Evolutionary conservation across 2,329 filamentous ascomycete genomes (phyloP), one percentile per base, ranked within the genome.

Genomic region (Plenodomus tracheiphilus): DNA sequence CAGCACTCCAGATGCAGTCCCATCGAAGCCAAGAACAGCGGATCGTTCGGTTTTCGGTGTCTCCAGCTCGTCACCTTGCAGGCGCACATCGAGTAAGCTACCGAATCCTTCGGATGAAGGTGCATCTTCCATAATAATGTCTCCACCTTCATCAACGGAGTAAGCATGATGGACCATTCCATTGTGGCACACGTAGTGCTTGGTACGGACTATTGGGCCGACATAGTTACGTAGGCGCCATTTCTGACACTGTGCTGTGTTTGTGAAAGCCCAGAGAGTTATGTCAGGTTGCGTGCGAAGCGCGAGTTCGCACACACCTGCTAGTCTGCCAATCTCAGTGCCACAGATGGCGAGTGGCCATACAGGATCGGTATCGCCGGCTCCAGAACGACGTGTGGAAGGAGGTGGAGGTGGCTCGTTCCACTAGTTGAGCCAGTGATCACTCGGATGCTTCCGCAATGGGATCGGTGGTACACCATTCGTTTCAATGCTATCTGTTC

Each of bases 291-390:
- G 71, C 53, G 71, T 79, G 61, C 76, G 71, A 13, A 84, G 62
- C 0, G 78, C 74, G 9, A 85, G 55, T 53, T 83, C 81, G 19
- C 80, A 79, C 2, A 82, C 58, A 7, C 72, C 73, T 2, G 70
- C 56, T 18, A 81, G 67, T 2, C 53, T 72, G 0, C 75, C 79
- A 41, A 84, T 75, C 51, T 77, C 65, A 41, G 76, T 77, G 8
- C 81, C 81, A 13, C 71, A 68, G 2, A 84, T 70, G 43, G 72
- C 72, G 9, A 82, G 65, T 3, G 80, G 79, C 78, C 79, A 82
- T 39, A 58, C 59, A 17, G 36, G 51, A 53, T 36, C 62, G 39
- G 25, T 46, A 30, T 42, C 54, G 2, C 45, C 41, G 5, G 6
- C 6, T 1, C 51, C 42, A 19, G 21, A 28, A 20, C 41, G 44